Evolutionary conservation across 78 protist species (phyloP), one percentile per base, ranked within the genome.

Genomic region (Dictyostelium intermedium): DNA sequence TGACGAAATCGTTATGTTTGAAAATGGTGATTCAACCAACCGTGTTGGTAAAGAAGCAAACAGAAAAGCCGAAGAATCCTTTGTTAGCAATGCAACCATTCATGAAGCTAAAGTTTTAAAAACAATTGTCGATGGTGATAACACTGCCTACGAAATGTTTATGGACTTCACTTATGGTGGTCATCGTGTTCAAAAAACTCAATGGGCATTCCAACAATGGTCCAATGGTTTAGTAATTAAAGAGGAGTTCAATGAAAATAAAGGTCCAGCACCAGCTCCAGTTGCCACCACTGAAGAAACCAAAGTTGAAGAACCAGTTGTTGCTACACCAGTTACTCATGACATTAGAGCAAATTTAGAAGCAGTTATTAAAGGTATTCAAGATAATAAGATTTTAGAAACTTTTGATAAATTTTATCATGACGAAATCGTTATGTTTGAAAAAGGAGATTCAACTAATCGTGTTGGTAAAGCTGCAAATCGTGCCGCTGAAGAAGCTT

Each of bases 121-220:
- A 32, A 16, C 60, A 13, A 47, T 80, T 5, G 70, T 47, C 16
- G 85, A 80, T 56, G 85, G 73, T 27, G 63, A 80, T 35, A 45
- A 27, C 5, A 34, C 85, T n/a, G 39, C 53, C 5, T 80, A 80
- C 35, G 74, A 56, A 56, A 80, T 80, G 70, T 80, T 45, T 30
- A 45, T 80, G 39, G 73, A 80, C 2, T 80, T 34, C 37, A 80
- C 85, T 1, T 34, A 47, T 32, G 45, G 47, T 32, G 72, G 45
- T 43, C n/a, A 80, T 3, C 16, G 30, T 56, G 50, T 56, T 11
- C 35, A 27, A n/a, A 56, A 27, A 50, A 80, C 27, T 80, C 70
- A 80, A 80, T 80, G 85, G 85, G 70, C 50, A 53, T 56, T 80
- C 73, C 85, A 80, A 80, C 39, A 80, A 32, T 80, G 85, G 85